A percentile compares a stretch with the other conserved stretches of the same genome.
Evolutionary conservation across 169 alveolate species (phyloP).

Genomic region (Eimeria maxima): DNA sequence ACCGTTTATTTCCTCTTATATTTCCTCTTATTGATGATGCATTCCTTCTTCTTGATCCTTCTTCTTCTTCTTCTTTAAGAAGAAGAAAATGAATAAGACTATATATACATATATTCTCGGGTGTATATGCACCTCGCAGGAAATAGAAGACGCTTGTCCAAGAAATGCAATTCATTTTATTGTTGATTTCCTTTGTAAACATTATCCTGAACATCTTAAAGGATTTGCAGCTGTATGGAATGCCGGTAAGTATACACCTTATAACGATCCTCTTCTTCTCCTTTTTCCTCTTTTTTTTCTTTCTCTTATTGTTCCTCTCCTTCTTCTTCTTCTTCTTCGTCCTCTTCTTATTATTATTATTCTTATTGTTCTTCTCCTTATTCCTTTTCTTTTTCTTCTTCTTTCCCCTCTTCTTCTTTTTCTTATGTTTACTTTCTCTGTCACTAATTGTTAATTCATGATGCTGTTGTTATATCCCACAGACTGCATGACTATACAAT

Average conservation of each 20-base stretch:
- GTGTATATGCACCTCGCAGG: conserved; percentile 65
- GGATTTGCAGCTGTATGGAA: conserved; percentile 86
- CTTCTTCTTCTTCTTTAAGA: too few relatives aligned
- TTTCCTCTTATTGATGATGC: too few relatives aligned
- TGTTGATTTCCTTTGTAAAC: conserved; percentile 87
- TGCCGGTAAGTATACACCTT: conserved; percentile 65
- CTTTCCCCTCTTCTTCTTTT: too few relatives aligned
- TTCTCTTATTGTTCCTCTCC: background rate
- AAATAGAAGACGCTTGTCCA: conserved; percentile 84
- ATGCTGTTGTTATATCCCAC: too few relatives aligned
- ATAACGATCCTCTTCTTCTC: background rate
- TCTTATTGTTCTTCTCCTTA: too few relatives aligned
- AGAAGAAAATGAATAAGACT: too few relatives aligned
- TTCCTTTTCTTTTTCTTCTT: too few relatives aligned
- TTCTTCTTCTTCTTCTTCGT: background rate
- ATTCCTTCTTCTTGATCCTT: too few relatives aligned
- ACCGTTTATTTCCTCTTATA: too few relatives aligned
- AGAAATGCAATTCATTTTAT: conserved; percentile 83
- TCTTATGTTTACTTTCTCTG: background rate
- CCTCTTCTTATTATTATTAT: background rate
- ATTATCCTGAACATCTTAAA: conserved; percentile 85
- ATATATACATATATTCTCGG: background rate
- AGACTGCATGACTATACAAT: too few relatives aligned
- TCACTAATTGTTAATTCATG: too few relatives aligned
- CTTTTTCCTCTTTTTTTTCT: background rate